Base-by-base conservation (phyloP, 371 early-diverging fungal species). In the Apophysomyces ossiformis region DNA sequence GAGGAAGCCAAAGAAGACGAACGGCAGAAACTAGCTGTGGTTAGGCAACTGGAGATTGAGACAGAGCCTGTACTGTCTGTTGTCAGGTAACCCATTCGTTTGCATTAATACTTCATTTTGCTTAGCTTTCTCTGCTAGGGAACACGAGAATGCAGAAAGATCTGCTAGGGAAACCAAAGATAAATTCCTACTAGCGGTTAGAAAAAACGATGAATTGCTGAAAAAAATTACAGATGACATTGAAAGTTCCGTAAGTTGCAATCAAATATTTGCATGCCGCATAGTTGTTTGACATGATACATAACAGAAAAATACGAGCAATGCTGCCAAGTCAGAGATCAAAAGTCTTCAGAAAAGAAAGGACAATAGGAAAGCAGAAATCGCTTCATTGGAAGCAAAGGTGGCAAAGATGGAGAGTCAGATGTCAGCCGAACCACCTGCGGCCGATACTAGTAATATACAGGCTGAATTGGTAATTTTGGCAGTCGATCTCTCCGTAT, bases 1-100 rank as follows among this genome's bases (percentile, higher is more conserved):
- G 87, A 90, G 39, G 47, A 58, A 1, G 73, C 85, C 16, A 90
- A 89, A 59, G 76, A 72, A 16, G 64, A 37, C 1, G 75, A 86
- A 0, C 66, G 82, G 21, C 21, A 5, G 59, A 62, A 7, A 78
- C 77, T 18, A 13, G 70, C 61, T 0, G 66, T 65, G 7, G 77
- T 81, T 57, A 71, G 73, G 45, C 63, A 73, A 36, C 66, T 83
- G 37, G 71, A 77, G 47, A 63, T 68, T n/a, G 83, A 81, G 12
- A 61, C 73, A 6, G 82, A 73, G 21, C 89, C 88, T 15, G 70
- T 79, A 45, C 63, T 75, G 54, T 57, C 50, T 13, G 71, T 65
- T 39, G 63, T 60, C 54, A 70, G 50, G 84, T 85, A 77, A 60
- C 58, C 13, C 18, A 3, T 36, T 43, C 45, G 21, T 5, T 26